phyloP scores from a whole-genome alignment of 2,329 filamentous ascomycete genomes.

The Gremmenia infestans region DNA sequence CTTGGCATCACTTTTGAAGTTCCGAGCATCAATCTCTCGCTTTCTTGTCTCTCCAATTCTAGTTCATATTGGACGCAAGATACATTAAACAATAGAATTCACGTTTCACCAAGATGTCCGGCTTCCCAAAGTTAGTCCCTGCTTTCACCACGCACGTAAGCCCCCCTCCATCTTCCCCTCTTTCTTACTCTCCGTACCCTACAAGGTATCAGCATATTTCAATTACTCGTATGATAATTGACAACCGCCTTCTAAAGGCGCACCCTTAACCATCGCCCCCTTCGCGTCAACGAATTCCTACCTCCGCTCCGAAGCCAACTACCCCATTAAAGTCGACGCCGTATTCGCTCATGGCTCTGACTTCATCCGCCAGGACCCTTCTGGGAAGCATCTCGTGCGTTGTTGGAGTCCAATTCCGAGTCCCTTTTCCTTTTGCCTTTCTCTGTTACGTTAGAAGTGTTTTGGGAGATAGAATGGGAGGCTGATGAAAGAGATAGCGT shows the following conservation, averaged over 20 bases:
- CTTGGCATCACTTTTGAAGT: neutral
- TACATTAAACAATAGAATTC: neutral
- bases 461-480: neutral
- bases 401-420: neutral
- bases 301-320: conserved; percentile 34
- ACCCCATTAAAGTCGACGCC: conserved; percentile 34
- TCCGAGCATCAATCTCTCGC: neutral
- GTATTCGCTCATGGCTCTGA: conserved; percentile 37
- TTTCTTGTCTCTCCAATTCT: neutral
- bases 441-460: neutral
- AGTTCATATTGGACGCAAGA: neutral
- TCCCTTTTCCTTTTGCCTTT: neutral
- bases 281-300: conserved; percentile 24
- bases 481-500: conserved; percentile 13
- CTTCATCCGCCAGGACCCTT: conserved; percentile 37
- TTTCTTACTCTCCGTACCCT: neutral
- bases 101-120: conserved; percentile 22
- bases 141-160: conserved; percentile 36
- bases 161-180: neutral
- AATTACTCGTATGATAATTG: neutral
- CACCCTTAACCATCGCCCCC: conserved; percentile 33
- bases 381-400: conserved; percentile 30
- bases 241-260: conserved; percentile 27
- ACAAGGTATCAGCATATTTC: neutral
- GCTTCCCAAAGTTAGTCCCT: conserved; percentile 32